These are phyloP conservation scores for Solanum rostratum DNA, from an alignment of 257 asterid species.

Conservation along the genomic window DNA sequence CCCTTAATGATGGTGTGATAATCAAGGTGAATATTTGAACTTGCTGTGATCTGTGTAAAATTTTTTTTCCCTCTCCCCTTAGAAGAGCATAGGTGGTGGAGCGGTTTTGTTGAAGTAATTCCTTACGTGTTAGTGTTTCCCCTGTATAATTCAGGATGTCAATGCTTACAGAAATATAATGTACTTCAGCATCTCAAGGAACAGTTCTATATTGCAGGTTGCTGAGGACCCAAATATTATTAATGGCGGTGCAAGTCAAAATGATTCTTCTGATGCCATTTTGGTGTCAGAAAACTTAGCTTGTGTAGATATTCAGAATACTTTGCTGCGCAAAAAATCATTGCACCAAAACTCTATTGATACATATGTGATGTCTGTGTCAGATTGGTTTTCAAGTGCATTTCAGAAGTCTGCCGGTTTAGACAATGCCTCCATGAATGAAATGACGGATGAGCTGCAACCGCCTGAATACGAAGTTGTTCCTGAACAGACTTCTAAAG, in stretches of 20 bases:
- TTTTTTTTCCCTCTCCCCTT: background rate
- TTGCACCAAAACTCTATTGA: slow-evolving; percentile 10
- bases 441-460: slow-evolving; percentile 41
- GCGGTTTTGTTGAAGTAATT: background rate
- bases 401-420: slow-evolving; percentile 44
- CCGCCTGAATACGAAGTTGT: slow-evolving; percentile 39
- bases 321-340: slow-evolving; percentile 14
- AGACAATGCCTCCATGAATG: slow-evolving; percentile 18
- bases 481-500: slow-evolving; percentile 22
- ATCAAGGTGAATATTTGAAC: slow-evolving; percentile 34
- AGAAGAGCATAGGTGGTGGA: background rate
- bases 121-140: background rate
- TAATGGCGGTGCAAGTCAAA: slow-evolving; percentile 17
- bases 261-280: slow-evolving; percentile 16
- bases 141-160: background rate
- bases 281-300: slow-evolving; percentile 15
- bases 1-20: slow-evolving; percentile 11
- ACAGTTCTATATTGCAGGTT: slow-evolving; percentile 35
- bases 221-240: slow-evolving; percentile 10
- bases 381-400: slow-evolving; percentile 19
- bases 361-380: slow-evolving; percentile 12
- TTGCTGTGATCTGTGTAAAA: background rate
- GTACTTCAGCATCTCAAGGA: background rate
- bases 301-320: slow-evolving; percentile 18
- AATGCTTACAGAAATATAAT: background rate